phyloP scores from a whole-genome alignment of 208 protist species.

The Spongospora subterranea region DNA sequence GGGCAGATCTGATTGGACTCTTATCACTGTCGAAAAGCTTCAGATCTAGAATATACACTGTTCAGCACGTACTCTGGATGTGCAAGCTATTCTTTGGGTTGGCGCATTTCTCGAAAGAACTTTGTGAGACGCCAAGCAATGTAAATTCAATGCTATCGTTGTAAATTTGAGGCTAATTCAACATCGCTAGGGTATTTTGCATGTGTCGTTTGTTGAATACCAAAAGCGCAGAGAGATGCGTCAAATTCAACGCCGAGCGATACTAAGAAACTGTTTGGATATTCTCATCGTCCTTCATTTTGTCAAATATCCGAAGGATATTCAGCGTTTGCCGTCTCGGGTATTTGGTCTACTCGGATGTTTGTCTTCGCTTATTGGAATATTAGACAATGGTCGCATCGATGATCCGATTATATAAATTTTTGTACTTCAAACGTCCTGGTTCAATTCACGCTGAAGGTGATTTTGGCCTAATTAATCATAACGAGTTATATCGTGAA shows the following conservation, averaged over 20 bases:
- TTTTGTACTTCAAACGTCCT: no score
- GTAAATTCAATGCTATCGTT: no score
- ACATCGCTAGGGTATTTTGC: no score
- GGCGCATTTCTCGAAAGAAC: not conserved
- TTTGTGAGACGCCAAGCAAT: no score
- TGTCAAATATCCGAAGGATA: not conserved
- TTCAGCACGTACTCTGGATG: not conserved
- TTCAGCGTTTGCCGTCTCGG: not conserved
- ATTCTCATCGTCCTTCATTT: not conserved
- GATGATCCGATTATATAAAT: not conserved
- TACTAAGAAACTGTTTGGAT: not conserved
- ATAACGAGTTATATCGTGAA: no score
- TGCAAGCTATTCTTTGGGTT: not conserved
- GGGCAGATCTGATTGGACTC: not conserved
- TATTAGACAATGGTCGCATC: not conserved
- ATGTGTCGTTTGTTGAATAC: no score
- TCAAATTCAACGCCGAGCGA: not conserved
- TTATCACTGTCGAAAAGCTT: not conserved
- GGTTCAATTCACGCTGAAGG: no score
- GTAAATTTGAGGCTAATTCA: no score
- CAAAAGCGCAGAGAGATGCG: no score
- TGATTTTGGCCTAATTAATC: no score
- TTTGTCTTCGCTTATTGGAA: not conserved
- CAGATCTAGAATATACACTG: not conserved
- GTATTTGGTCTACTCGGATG: not conserved